Percentiles rank a stretch among this genome's conserved stretches.
Conservation (phyloP, 2,329 filamentous ascomycete species). For the Cyphellophora europaea region DNA sequence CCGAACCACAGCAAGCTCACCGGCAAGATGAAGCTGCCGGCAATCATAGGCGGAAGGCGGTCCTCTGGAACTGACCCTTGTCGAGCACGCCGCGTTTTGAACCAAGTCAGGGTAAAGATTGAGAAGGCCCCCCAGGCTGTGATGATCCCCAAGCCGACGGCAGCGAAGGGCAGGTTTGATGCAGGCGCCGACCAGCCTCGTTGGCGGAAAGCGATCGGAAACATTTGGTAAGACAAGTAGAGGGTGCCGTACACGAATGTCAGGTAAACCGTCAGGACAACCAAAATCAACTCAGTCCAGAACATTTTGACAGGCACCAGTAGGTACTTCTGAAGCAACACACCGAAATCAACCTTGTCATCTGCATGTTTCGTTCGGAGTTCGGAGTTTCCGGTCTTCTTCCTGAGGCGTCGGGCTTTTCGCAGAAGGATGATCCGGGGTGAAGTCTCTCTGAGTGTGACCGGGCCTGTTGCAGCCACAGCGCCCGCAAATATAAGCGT, state of each 20-base stretch:
- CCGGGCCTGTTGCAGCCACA: conserved; percentile 14
- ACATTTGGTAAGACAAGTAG: conserved; percentile 38
- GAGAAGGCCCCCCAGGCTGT: conserved; percentile 30
- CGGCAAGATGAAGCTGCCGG: conserved; percentile 33
- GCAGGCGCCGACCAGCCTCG: conserved; percentile 33
- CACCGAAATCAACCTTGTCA: conserved; percentile 27
- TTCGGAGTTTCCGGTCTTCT: conserved; percentile 24
- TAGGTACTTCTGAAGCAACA: conserved; percentile 31
- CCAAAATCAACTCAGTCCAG: conserved; percentile 41
- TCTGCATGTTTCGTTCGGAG: conserved; percentile 36
- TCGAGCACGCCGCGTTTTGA: conserved; percentile 6
- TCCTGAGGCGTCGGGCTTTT: conserved; percentile 27
- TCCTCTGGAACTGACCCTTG: conserved; percentile 27
- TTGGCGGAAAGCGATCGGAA: conserved; percentile 25
- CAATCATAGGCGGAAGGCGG: conserved; percentile 33
- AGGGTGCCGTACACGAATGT: conserved; percentile 43
- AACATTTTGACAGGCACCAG: conserved; percentile 33
- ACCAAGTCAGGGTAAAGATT: conserved; percentile 29
- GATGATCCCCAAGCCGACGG: conserved; percentile 33
- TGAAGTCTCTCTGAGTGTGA: conserved; percentile 28
- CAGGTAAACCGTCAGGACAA: conserved; percentile 36
- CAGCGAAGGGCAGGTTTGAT: conserved; percentile 35
- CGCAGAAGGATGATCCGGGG: conserved; percentile 26
- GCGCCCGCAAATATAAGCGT: conserved; percentile 29
- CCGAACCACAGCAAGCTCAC: conserved; percentile 34